Evolutionary conservation across 192 early-diverging fungal species (phyloP).

Genomic region (Entophlyctis helioformis): DNA sequence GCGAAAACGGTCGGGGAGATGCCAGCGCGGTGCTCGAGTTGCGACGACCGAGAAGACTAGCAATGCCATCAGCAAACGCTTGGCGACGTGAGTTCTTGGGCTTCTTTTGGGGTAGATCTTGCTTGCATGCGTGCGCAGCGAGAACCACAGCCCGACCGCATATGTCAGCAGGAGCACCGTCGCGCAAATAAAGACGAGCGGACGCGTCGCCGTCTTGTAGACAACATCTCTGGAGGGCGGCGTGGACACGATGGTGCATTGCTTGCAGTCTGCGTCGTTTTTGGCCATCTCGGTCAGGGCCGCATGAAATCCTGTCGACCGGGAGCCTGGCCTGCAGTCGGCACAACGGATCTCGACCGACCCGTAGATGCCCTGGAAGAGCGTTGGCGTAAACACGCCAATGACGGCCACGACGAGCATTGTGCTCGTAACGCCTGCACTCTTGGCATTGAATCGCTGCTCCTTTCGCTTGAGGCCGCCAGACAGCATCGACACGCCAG

Average conservation of each 20-base stretch:
- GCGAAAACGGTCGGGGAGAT: too few relatives aligned
- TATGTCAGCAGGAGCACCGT: conserved; percentile 68
- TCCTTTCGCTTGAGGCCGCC: conserved; percentile 84
- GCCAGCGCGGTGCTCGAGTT: too few relatives aligned
- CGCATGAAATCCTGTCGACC: neutral
- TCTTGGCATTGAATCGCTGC: conserved; percentile 89
- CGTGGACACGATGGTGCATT: conserved; percentile 49
- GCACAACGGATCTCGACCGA: conserved; percentile 47
- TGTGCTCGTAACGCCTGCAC: conserved; percentile 89
- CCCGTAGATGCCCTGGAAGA: conserved; percentile 90
- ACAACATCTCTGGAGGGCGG: conserved; percentile 68
- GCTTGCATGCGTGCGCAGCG: conserved; percentile 81
- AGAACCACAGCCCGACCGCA: conserved; percentile 82
- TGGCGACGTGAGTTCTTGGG: too few relatives aligned
- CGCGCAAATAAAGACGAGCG: conserved; percentile 81
- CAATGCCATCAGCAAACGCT: too few relatives aligned
- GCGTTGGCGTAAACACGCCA: conserved; percentile 83
- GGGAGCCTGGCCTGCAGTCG: conserved; percentile 18
- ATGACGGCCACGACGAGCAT: conserved; percentile 91
- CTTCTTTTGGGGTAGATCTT: conserved; percentile 49
- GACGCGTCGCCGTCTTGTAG: conserved; percentile 63
- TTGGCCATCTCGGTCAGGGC: too few relatives aligned
- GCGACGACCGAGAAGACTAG: too few relatives aligned
- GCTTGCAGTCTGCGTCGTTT: conserved; percentile 24
- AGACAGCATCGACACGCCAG: conserved; percentile 87